Percentiles rank a stretch among this genome's conserved stretches.
phyloP scores from a whole-genome alignment of 352 stramenopile genomes.

The Pythium aphanidermatum region DNA sequence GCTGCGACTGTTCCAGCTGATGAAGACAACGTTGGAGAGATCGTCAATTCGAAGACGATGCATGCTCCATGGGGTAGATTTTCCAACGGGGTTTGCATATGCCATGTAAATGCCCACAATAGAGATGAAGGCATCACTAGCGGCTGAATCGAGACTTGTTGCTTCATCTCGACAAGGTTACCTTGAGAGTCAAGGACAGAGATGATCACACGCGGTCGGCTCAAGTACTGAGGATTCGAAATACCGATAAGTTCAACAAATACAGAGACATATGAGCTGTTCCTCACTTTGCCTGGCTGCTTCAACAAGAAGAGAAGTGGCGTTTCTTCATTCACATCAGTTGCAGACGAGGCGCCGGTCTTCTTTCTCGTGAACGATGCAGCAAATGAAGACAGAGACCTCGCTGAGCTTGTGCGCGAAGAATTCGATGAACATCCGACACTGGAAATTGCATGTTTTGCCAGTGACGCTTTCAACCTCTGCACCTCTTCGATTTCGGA shows the following conservation, averaged over 20 bases:
- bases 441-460: conserved; percentile 28
- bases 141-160: conserved; percentile 69
- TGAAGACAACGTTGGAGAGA: conserved; percentile 27
- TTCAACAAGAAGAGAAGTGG: conserved; percentile 69
- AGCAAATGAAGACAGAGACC: conserved; percentile 3
- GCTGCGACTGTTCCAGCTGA: conserved; percentile 14
- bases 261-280: conserved; percentile 80
- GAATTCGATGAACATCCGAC: conserved; percentile 8
- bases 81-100: conserved; percentile 92
- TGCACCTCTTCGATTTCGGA: conserved; percentile 25
- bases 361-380: conserved; percentile 21
- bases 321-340: conserved; percentile 19
- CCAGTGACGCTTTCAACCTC: conserved; percentile 23
- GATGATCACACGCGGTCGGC: conserved; percentile 58
- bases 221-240: conserved; percentile 40
- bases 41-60: conserved; percentile 62
- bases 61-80: conserved; percentile 77
- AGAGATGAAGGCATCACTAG: conserved; percentile 47
- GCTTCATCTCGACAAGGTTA: conserved; percentile 68
- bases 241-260: conserved; percentile 73
- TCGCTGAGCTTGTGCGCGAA: conserved; percentile 9
- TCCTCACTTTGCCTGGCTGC: conserved; percentile 55
- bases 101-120: conserved; percentile 87
- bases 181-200: conserved; percentile 61
- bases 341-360: conserved; percentile 10